A percentile compares a stretch with the other conserved stretches of the same genome.
Conservation (phyloP, 192 early-diverging fungal genomes). For the Coemansia sp. region DNA sequence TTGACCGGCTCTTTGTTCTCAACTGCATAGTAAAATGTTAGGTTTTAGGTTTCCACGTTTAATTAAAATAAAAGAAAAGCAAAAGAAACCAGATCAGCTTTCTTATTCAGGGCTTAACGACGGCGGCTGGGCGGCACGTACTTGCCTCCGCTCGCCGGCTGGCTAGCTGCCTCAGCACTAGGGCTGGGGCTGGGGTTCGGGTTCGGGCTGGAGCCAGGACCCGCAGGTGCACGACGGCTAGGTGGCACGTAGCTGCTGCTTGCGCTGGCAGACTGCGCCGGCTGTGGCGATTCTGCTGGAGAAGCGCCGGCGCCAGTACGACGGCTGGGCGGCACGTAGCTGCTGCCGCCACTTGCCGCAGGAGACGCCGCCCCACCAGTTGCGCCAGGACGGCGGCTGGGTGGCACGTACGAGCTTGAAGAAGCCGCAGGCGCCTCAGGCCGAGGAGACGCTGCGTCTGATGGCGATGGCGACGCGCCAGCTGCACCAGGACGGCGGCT, state of each 20-base stretch:
- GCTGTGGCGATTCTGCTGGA: not conserved
- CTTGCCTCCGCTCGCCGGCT: slow-evolving; percentile 10
- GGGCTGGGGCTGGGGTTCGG: not conserved
- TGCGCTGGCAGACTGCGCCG: slow-evolving; percentile 11
- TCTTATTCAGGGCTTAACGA: not conserved
- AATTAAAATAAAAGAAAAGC: slow-evolving; percentile 1
- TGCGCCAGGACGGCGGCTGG: slow-evolving; percentile 30
- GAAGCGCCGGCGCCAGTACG: slow-evolving; percentile 6
- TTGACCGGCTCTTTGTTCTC: too few relatives aligned
- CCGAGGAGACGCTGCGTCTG: slow-evolving; percentile 1
- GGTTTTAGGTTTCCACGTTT: too few relatives aligned
- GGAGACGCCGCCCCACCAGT: slow-evolving; percentile 10
- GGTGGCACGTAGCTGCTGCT: not conserved
- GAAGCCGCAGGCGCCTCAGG: slow-evolving; percentile 1
- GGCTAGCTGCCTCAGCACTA: not conserved
- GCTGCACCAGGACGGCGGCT: slow-evolving; percentile 20
- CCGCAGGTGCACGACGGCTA: not conserved
- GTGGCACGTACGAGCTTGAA: slow-evolving; percentile 34
- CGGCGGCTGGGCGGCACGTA: slow-evolving; percentile 44
- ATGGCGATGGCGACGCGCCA: slow-evolving; percentile 9
- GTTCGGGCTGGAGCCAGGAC: not conserved
- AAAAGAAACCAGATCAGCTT: too few relatives aligned
- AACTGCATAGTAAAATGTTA: too few relatives aligned
- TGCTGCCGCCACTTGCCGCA: slow-evolving; percentile 5
- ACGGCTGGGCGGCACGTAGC: slow-evolving; percentile 34